Percentiles rank a stretch among this genome's conserved stretches.
Evolutionary conservation across 257 asterid genomes (phyloP).

Genomic region (Nicotiana otophora): DNA sequence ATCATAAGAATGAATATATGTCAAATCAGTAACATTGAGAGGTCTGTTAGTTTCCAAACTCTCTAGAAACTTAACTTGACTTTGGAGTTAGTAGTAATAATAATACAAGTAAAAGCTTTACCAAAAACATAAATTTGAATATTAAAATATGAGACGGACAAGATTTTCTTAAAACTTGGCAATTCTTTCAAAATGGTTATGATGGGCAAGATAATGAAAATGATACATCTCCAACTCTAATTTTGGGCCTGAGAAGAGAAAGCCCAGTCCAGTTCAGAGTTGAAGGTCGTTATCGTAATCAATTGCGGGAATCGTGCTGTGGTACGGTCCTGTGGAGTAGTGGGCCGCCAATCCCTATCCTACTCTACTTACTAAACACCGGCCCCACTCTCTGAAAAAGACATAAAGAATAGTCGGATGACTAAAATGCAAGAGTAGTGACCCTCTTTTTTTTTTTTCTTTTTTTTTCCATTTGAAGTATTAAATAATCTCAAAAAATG

Average conservation of each 20-base stretch:
- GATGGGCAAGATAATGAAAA: constrained; percentile 7
- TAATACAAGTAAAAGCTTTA: not conserved
- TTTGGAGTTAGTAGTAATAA: not conserved
- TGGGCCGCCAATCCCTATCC: constrained; percentile 10
- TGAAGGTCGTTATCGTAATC: constrained; percentile 12
- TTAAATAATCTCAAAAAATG: no score
- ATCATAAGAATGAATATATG: not conserved
- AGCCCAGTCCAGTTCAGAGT: not conserved
- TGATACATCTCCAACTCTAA: constrained; percentile 4
- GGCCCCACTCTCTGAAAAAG: constrained; percentile 1
- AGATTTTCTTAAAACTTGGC: no score
- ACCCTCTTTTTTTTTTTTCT: no score
- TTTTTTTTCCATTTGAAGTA: no score
- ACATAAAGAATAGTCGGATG: not conserved
- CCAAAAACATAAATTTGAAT: not conserved
- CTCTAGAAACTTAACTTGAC: not conserved
- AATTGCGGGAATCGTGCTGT: constrained; percentile 15
- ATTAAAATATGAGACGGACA: not conserved
- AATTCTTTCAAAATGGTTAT: constrained; percentile 1
- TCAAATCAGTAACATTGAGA: not conserved
- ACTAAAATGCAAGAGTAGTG: no score
- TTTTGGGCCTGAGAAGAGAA: not conserved
- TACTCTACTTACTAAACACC: not conserved
- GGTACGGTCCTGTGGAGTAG: constrained; percentile 2
- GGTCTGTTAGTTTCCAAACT: not conserved